phyloP scores from a whole-genome alignment of 306 rosid genomes.

The Glycyrrhiza uralensis region DNA sequence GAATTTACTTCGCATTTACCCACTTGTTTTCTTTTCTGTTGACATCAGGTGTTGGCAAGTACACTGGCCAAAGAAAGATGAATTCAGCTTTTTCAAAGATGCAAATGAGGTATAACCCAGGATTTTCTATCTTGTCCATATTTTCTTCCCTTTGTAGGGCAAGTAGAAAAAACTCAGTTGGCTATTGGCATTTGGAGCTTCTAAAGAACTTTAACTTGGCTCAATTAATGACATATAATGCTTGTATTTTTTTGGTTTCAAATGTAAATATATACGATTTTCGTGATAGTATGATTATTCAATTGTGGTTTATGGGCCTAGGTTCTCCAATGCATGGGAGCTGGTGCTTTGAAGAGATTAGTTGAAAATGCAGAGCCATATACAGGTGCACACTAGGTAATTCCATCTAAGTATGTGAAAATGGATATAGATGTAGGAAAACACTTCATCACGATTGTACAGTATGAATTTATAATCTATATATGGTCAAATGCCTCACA shows the following conservation, averaged over 20 bases:
- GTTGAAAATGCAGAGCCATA: slow-evolving; percentile 49
- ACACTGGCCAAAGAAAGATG: slow-evolving; percentile 51
- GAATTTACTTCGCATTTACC: neutral
- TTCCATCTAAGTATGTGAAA: slow-evolving; percentile 5
- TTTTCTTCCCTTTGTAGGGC: neutral
- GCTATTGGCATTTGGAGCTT: neutral
- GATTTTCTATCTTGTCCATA: neutral
- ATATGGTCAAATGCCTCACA: neutral
- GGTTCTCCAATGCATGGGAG: slow-evolving; percentile 50
- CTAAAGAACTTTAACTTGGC: neutral
- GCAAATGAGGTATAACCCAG: slow-evolving; percentile 46
- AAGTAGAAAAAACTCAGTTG: neutral
- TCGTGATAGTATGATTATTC: neutral
- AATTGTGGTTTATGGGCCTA: slow-evolving; percentile 21
- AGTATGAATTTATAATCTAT: neutral
- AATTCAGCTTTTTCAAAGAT: slow-evolving; percentile 39
- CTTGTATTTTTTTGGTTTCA: neutral
- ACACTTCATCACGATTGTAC: slow-evolving; percentile 8
- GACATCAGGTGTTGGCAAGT: slow-evolving; percentile 43
- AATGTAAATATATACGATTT: neutral
- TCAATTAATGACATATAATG: neutral
- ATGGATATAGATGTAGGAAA: neutral
- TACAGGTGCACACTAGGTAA: slow-evolving; percentile 9
- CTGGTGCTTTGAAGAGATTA: slow-evolving; percentile 43
- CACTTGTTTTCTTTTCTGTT: neutral